Percentiles rank a stretch among this genome's conserved stretches.
Evolutionary conservation across 1,139 yeast genomes (phyloP).

Genomic region (Kodamaea plutei): DNA sequence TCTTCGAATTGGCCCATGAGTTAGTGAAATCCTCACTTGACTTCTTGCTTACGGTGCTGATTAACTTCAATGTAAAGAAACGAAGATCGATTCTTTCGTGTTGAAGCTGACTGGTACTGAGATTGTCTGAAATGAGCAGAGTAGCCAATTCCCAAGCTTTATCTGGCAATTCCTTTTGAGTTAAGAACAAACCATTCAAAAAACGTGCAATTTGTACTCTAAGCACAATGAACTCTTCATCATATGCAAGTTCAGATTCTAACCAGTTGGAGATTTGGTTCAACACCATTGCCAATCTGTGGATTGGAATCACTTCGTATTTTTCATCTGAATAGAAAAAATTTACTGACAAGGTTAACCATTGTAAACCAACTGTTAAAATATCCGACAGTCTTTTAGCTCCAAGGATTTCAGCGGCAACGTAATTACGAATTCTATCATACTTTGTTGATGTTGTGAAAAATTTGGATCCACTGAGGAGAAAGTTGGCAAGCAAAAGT

Average conservation of each 20-base stretch:
- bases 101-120: constrained; percentile 42
- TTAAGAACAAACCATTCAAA: constrained; percentile 27
- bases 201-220: constrained; percentile 53
- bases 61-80: constrained; percentile 45
- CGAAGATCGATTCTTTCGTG: constrained; percentile 39
- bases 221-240: constrained; percentile 44
- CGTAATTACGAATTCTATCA: constrained; percentile 54
- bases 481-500: constrained; percentile 33
- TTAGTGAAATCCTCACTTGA: constrained; percentile 16
- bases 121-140: constrained; percentile 48
- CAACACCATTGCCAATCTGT: constrained; percentile 58
- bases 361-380: constrained; percentile 37
- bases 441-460: constrained; percentile 28
- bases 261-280: constrained; percentile 52
- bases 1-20: constrained; percentile 26
- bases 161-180: constrained; percentile 21
- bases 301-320: constrained; percentile 47
- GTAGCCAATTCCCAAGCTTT: constrained; percentile 31
- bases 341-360: constrained; percentile 47
- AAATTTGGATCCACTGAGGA: constrained; percentile 35
- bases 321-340: constrained; percentile 37
- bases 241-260: constrained; percentile 60
- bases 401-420: constrained; percentile 66
- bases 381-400: constrained; percentile 37
- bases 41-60: constrained; percentile 24